Evolutionary conservation across 768 basidiomycete genomes (phyloP), one percentile per base, ranked within the genome.

Genomic region (Leccinum arenicola): DNA sequence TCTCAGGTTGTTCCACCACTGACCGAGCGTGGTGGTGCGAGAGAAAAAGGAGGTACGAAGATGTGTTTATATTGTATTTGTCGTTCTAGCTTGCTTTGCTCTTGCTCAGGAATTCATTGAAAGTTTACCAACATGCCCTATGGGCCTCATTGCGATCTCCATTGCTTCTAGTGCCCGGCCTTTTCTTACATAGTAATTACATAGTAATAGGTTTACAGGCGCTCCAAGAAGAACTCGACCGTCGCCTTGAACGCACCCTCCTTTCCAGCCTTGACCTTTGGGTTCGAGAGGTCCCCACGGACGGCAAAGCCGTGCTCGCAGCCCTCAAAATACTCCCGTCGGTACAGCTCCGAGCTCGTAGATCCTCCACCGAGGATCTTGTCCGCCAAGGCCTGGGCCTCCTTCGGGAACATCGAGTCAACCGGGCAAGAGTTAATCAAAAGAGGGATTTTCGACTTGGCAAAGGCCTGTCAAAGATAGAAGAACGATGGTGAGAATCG

Each of bases 1-100:
- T 50, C 71, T 97, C 67, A 80, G 95, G 64, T 77, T 98, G 64
- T 97, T 98, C 87, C 93, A 96, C 67, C 93, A 93, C 71, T 95
- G 68, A 69, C 17, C 7, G 8, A 14, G 78, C 21, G 2, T 21
- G 21, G 25, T 12, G 19, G 15, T 15, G 1, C 4, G 50, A 52
- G 14, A 38, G 15, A 15, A 15, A 38, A 17, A 17, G 17, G 38
- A 38, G 38, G 17, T 38, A 17, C 38, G 38, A 17, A 17, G 9
- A 43, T n/a, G n/a, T 27, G 27, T 54, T 11, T 43, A 54, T 43
- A 38, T 54, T 53, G 11, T 36, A 6, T 10, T 11, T 45, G 50
- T 50, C 8, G 17, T 36, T 40, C 38, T n/a, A 15, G 31, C 5
- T 52, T 47, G 45, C n/a, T 10, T 57, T 35, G 27, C 19, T 21